Evolutionary conservation across 352 stramenopile genomes (phyloP), one percentile per base, ranked within the genome.

Genomic region (Pythium phragmiticola): DNA sequence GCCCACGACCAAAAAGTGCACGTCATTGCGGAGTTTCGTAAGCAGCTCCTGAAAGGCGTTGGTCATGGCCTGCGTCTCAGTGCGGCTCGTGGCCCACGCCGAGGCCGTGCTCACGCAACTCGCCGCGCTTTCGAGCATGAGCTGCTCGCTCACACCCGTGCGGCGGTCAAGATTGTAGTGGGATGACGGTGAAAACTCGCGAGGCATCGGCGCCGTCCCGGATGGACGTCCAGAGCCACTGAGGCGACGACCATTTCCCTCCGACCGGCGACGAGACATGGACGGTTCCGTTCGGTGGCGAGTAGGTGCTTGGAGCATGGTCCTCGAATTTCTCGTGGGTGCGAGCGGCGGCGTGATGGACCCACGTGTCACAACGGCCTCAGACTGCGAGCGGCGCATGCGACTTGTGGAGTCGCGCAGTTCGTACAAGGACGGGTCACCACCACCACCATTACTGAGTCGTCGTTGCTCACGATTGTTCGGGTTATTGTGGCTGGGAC

Each of bases 1-100:
- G 0, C 84, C 86, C 13, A 95, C 80, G 13, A 95, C 87, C 23
- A 95, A 68, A 60, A 95, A 95, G 63, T 94, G 83, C 6, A 94
- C 80, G 39, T 90, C 77, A 34, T 82, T 84, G 26, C 76, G 68
- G 37, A 95, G 81, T 65, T 92, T 92, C 36, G 75, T 90, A 26
- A 94, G 57, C 21, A 95, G 69, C 52, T 95, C 87, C 34, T 89
- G 77, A 60, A 92, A 93, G 6, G 84, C 84, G 6, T 75, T 78
- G 28, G 80, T 91, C 72, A 94, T 82, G 0, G 87, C 87, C 17
- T 90, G 69, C 46, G 75, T 77, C 60, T 92, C 84, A 4, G 73
- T 90, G 51, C 84, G 80, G 65, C 88, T 87, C 21, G 80, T 93
- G 34, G 78, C 75, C 84, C 77, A 90, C 0, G 84, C 84, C 4